Evolutionary conservation across 768 basidiomycete species (phyloP), one percentile per base, ranked within the genome.

Genomic region (Amanita pallidorosea): DNA sequence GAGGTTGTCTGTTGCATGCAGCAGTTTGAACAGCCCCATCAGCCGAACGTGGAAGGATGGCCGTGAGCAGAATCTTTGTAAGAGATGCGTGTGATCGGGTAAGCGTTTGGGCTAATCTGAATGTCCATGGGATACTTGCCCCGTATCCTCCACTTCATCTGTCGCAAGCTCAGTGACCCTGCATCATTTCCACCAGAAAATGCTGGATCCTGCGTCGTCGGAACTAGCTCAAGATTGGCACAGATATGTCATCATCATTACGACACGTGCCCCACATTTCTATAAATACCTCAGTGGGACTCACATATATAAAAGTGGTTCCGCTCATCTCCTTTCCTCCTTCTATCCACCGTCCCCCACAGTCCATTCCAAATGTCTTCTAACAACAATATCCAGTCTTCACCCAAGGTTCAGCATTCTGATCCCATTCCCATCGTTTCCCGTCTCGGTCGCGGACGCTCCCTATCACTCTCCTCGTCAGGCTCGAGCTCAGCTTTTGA

Each of bases 371-470:
- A 49, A 55, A 72, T 70, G 68, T 62, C 68, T 51, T 58, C 63
- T 43, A 66, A 57, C 57, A 64, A 61, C 43, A 37, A 52, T 44
- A 46, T 56, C 56, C 64, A 65, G 45, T 64, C 64, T 56, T 61
- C 56, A 57, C 38, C 58, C 31, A 55, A 64, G 50, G 49, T 58
- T 47, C 74, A 71, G 35, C 83, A 69, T 63, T 79, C 84, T 18
- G 73, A 75, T 40, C 85, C 85, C 45, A 88, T 88, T 60, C 72
- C 81, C 50, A 80, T 84, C 59, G 62, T 68, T 37, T 58, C 65
- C 29, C 45, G 38, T 6, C 68, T 73, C 29, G 60, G 66, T 42
- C 74, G 84, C 33, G 61, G 68, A 11, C 83, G 85, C 48, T 84
- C 85, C 12, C 61, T 70, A 40, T 87, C 85, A 0, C 63, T 80